A percentile compares a stretch with the other conserved stretches of the same genome.
phyloP scores from a whole-genome alignment of 257 asterid genomes.

The Prunella vulgaris region DNA sequence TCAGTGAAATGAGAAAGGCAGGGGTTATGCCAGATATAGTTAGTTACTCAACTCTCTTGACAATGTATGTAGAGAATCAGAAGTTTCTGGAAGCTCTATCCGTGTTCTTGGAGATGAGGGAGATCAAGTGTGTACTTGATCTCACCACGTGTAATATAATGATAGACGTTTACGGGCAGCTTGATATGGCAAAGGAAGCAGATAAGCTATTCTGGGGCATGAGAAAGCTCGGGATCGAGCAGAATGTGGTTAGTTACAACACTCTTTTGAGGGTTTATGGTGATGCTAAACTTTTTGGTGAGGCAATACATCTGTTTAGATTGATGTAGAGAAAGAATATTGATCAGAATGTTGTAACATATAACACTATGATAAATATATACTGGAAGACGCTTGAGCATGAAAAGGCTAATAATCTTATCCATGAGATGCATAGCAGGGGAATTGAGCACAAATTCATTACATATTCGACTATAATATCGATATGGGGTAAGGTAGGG shows the following conservation, averaged over 20 bases:
- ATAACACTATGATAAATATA: slow-evolving; percentile 88
- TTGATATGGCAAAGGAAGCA: slow-evolving; percentile 92
- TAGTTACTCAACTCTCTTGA: slow-evolving; percentile 77
- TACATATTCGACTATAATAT: slow-evolving; percentile 85
- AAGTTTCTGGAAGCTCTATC: slow-evolving; percentile 79
- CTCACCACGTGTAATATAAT: slow-evolving; percentile 84
- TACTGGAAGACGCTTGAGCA: slow-evolving; percentile 92
- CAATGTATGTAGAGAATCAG: slow-evolving; percentile 68
- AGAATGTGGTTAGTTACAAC: slow-evolving; percentile 80
- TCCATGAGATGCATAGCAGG: slow-evolving; percentile 73
- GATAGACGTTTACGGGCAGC: slow-evolving; percentile 95
- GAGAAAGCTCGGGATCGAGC: slow-evolving; percentile 85
- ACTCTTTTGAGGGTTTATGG: slow-evolving; percentile 88
- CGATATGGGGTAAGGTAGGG: slow-evolving; percentile 90
- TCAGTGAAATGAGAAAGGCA: slow-evolving; percentile 59
- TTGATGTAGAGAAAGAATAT: slow-evolving; percentile 92
- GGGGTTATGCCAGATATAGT: slow-evolving; percentile 76
- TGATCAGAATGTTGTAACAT: slow-evolving; percentile 84
- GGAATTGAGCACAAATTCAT: slow-evolving; percentile 86
- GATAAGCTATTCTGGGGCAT: slow-evolving; percentile 91
- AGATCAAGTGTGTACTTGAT: slow-evolving; percentile 55
- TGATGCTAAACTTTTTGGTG: slow-evolving; percentile 92
- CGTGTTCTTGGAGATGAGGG: slow-evolving; percentile 74
- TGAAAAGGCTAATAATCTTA: slow-evolving; percentile 89
- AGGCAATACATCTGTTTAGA: slow-evolving; percentile 88